Base-by-base conservation (phyloP, 441 rosid genomes). In the Gossypium gossypioides region DNA sequence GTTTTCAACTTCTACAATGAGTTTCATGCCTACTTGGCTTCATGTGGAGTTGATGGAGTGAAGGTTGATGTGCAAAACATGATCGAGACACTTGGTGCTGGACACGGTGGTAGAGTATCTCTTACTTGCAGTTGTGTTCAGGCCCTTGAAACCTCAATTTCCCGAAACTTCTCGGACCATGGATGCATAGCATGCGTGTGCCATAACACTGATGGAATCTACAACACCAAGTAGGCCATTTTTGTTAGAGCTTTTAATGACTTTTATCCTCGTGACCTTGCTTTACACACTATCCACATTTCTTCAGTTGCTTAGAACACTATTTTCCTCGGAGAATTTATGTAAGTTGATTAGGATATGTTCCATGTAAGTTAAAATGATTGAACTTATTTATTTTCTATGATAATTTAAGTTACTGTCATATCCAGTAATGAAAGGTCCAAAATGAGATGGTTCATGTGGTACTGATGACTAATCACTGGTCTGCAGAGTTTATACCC, bases 321-420 rank as follows among this genome's bases (percentile, higher is more conserved):
- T 1, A 84, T 93, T 48, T 91, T 93, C 84, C 97, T 93, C 21
- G 96, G 97, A 51, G 97, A 93, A 78, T 91, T 93, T 72, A 90
- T 91, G 95, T 97, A 88, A 72, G 93, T 97, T 78, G 98, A 93
- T 68, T 93, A 97, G 97, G 98, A 93, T 82, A 93, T 93, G 98
- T 93, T 93, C 81, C 97, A 91, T 72, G 98, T 91, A 82, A 84
- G 97, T 83, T 12, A 77, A 73, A 10, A 7, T n/a, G 6, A 44
- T 24, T 19, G 44, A 52, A 18, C 12, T 52, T 52, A 6, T 52
- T 67, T 48, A 7, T 68, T 8, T 68, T 3, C 25, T 16, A 18
- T 18, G 6, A 2, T 74, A 57, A 58, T 7, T 32, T 15, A 56
- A 24, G 46, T 48, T 59, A 22, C 27, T 12, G 8, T 10, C 8